Conservation (phyloP, 305 asterid genomes). For the Fraxinus sp. region DNA sequence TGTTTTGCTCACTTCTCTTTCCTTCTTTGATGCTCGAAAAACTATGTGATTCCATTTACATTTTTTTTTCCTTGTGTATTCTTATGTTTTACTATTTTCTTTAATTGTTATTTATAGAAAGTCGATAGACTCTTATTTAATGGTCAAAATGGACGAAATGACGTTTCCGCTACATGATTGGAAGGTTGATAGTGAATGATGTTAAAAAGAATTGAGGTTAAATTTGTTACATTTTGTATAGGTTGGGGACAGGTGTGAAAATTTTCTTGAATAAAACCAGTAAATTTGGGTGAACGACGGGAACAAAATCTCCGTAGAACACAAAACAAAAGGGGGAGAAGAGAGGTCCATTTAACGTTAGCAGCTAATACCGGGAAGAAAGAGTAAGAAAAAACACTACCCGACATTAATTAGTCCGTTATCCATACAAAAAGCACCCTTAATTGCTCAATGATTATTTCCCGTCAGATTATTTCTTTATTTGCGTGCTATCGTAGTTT, state of each 20-base stretch:
- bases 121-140: not conserved
- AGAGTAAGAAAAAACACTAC: not conserved
- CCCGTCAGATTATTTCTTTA: not conserved
- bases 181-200: not conserved
- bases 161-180: not conserved
- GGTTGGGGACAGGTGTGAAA: not conserved
- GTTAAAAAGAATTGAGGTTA: not conserved
- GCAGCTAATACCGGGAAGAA: not conserved
- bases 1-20: no score
- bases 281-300: not conserved
- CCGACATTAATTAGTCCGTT: not conserved
- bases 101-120: no score
- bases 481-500: not conserved
- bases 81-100: no score
- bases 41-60: no score
- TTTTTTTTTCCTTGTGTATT: no score
- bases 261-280: not conserved
- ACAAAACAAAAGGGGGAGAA: not conserved
- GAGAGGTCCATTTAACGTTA: not conserved
- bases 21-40: not conserved
- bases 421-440: not conserved
- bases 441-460: constrained; percentile 3
- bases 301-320: not conserved
- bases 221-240: not conserved
- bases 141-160: not conserved